phyloP scores from a whole-genome alignment of 352 stramenopile genomes.

The Globisporangium lucens region DNA sequence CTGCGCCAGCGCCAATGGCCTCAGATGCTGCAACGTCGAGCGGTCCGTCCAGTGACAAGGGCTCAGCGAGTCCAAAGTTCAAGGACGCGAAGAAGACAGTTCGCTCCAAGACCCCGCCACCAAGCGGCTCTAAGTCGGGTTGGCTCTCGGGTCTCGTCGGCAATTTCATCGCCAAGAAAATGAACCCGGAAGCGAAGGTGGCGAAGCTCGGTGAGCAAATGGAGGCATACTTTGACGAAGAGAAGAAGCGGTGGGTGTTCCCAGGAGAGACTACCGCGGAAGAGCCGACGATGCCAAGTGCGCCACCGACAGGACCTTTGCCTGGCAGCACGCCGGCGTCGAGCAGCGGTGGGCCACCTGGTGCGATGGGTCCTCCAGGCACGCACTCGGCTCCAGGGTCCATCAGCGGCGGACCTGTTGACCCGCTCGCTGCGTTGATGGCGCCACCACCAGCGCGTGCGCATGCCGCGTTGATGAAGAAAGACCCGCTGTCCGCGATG shows the following conservation, averaged over 20 bases:
- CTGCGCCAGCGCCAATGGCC: neutral
- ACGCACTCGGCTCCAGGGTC: slow-evolving; percentile 69
- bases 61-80: slow-evolving; percentile 59
- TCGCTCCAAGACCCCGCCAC: slow-evolving; percentile 79
- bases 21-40: slow-evolving; percentile 3
- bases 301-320: slow-evolving; percentile 63
- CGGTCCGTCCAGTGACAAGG: slow-evolving; percentile 72
- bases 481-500: slow-evolving; percentile 81
- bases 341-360: slow-evolving; percentile 24
- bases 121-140: slow-evolving; percentile 57
- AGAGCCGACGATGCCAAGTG: slow-evolving; percentile 57
- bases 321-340: slow-evolving; percentile 48
- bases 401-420: slow-evolving; percentile 39
- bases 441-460: slow-evolving; percentile 61
- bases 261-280: slow-evolving; percentile 69
- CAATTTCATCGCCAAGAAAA: slow-evolving; percentile 64
- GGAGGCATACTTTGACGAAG: slow-evolving; percentile 80
- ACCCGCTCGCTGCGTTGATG: slow-evolving; percentile 82
- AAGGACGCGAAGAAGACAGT: slow-evolving; percentile 57
- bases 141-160: slow-evolving; percentile 51
- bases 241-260: slow-evolving; percentile 87
- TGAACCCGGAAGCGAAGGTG: slow-evolving; percentile 83
- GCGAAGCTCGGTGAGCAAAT: slow-evolving; percentile 75
- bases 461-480: slow-evolving; percentile 66
- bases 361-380: slow-evolving; percentile 32